phyloP scores from a whole-genome alignment of 116 monocot species.

The Iris pallida region DNA sequence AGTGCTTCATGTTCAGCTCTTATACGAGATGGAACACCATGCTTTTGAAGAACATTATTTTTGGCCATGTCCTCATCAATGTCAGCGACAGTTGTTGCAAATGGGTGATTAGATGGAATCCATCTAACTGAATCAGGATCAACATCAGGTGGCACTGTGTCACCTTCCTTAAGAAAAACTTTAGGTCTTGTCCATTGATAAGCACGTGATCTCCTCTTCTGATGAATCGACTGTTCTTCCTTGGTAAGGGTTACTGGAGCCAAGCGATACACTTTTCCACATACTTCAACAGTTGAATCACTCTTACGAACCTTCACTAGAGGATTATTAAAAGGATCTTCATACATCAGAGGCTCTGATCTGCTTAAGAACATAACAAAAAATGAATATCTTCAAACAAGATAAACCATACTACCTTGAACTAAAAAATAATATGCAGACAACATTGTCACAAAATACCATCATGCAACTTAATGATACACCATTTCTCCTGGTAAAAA shows the following conservation, averaged over 20 bases:
- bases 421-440: too few relatives aligned
- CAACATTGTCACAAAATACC: too few relatives aligned
- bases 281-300: slow-evolving; percentile 72
- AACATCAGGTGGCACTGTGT: slow-evolving; percentile 66
- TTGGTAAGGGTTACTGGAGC: slow-evolving; percentile 78
- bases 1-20: slow-evolving; percentile 93
- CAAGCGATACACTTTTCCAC: slow-evolving; percentile 83
- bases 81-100: slow-evolving; percentile 71
- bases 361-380: slow-evolving; percentile 24
- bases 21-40: slow-evolving; percentile 82
- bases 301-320: slow-evolving; percentile 62
- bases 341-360: slow-evolving; percentile 63
- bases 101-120: slow-evolving; percentile 93
- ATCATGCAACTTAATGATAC: too few relatives aligned
- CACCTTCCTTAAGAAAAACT: slow-evolving; percentile 93
- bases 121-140: slow-evolving; percentile 86
- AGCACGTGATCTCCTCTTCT: slow-evolving; percentile 68
- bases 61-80: slow-evolving; percentile 71
- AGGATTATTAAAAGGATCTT: slow-evolving; percentile 96
- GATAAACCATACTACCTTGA: too few relatives aligned
- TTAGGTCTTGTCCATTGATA: slow-evolving; percentile 93
- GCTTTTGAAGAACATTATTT: slow-evolving; percentile 72
- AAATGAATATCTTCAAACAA: too few relatives aligned
- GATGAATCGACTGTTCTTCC: slow-evolving; percentile 68
- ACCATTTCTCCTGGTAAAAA: not conserved